Base-by-base conservation (phyloP, 2,329 filamentous ascomycete species). In the Fusarium verrucosum region DNA sequence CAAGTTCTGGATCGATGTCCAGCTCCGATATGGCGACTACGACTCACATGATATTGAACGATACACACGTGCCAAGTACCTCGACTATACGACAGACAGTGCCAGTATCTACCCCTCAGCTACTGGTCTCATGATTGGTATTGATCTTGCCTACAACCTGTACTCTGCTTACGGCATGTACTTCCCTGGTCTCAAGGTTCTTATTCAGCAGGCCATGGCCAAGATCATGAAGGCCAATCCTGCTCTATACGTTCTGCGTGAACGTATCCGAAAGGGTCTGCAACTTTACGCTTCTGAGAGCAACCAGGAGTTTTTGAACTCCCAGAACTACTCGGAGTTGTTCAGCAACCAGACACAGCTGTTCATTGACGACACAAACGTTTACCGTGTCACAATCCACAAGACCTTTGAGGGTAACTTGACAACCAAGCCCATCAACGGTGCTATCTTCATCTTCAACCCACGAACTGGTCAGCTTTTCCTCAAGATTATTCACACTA, bases 151-250 rank as follows among this genome's bases (percentile, higher is more conserved):
- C 0, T 99, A 99, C 84, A 99, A 99, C 77, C 81, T 99, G 36
- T 98, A 98, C 82, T 98, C 95, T 9, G 95, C 95, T 0, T 99
- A 97, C 72, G 95, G 95, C 47, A 94, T 97, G 80, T 99, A 97
- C 82, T 99, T 99, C 88, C 95, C 95, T 43, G 95, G 95, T 74
- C 81, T 99, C 62, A 99, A 99, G 84, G 91, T 93, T 43, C 86
- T 99, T 22, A 83, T 99, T 23, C 96, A 99, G 78, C 94, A 98
- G 77, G 95, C 96, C 7, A 99, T 99, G 96, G 93, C 93, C 44
- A 99, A 99, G 88, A 88, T 99, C 75, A 99, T 99, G 95, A 99
- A 99, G 81, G 94, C 95, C 33, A 99, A 99, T 74, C 95, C 95
- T 16, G 95, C 95, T 4, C 81, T 99, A 28, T 99, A 98, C 76